Evolutionary conservation across 805 yeast species (phyloP).

Genomic region (Candida stauntonica): DNA sequence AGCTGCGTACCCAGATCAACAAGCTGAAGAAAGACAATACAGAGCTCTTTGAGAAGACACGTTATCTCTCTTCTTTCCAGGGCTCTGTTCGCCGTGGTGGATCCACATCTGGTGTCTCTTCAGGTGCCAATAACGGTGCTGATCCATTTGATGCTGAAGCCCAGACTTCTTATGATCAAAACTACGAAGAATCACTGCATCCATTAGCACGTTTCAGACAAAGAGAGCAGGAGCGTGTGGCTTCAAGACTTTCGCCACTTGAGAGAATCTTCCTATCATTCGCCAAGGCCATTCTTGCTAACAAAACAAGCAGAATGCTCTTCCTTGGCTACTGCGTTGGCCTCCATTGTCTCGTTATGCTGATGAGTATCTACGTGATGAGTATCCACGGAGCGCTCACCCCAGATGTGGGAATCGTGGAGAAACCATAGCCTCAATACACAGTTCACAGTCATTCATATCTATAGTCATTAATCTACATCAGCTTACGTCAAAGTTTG

Average conservation of each 20-base stretch:
- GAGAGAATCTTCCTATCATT: constrained; percentile 74
- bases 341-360: constrained; percentile 69
- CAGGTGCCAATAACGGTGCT: constrained; percentile 1
- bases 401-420: constrained; percentile 10
- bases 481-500: constrained; percentile 2
- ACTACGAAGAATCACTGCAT: constrained; percentile 73
- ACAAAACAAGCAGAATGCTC: constrained; percentile 63
- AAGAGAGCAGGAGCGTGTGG: constrained; percentile 70
- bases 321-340: constrained; percentile 72
- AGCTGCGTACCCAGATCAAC: constrained; percentile 60
- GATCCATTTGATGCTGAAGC: constrained; percentile 40
- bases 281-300: constrained; percentile 72
- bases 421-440: constrained; percentile 1
- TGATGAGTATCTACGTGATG: constrained; percentile 53
- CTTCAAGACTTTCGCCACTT: constrained; percentile 65
- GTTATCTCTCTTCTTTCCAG: constrained; percentile 54
- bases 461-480: background rate
- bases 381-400: constrained; percentile 34
- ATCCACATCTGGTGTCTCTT: background rate
- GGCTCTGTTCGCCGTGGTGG: constrained; percentile 17
- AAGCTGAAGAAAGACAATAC: constrained; percentile 68
- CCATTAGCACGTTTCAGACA: constrained; percentile 81
- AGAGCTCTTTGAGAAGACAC: constrained; percentile 72
- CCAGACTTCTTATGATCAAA: constrained; percentile 44
- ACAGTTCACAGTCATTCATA: background rate